These are phyloP conservation scores for Nepenthes mirabilis DNA, from an alignment of 148 eudicot species.

Conservation along the genomic window DNA sequence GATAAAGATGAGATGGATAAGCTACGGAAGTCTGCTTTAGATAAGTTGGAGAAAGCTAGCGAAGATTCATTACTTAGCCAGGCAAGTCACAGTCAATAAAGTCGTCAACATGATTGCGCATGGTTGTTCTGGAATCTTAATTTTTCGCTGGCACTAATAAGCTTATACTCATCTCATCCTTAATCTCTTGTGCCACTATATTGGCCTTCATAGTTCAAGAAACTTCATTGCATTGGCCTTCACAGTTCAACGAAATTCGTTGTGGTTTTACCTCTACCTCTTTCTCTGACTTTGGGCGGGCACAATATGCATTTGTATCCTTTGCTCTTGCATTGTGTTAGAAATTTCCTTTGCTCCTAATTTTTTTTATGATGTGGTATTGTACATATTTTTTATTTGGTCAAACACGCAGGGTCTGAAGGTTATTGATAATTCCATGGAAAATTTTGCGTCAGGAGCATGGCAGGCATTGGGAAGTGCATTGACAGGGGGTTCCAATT, in stretches of 20 bases:
- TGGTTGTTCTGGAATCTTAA: neutral
- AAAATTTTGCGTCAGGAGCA: slow-evolving; percentile 86
- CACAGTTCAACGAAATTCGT: too few species aligned
- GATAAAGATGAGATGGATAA: slow-evolving; percentile 46
- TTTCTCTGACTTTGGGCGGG: too few species aligned
- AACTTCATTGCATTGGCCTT: too few species aligned
- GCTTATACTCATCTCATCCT: too few species aligned
- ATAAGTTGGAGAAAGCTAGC: slow-evolving; percentile 76
- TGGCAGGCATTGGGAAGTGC: slow-evolving; percentile 98
- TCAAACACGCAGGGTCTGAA: slow-evolving; percentile 63
- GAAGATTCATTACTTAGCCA: slow-evolving; percentile 80
- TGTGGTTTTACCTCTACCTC: too few species aligned
- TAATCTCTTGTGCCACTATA: too few species aligned
- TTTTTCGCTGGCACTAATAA: neutral
- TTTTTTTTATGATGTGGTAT: neutral
- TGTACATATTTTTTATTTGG: neutral
- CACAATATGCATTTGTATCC: too few species aligned
- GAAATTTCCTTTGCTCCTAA: neutral
- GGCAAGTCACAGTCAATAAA: slow-evolving; percentile 25
- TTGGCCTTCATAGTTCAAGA: too few species aligned
- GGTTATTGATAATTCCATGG: slow-evolving; percentile 68
- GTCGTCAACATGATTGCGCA: neutral
- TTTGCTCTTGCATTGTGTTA: too few species aligned
- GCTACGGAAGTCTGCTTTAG: slow-evolving; percentile 55
- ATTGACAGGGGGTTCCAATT: slow-evolving; percentile 61